A percentile compares a stretch with the other conserved stretches of the same genome.
phyloP scores from a whole-genome alignment of 169 alveolate species.

The Plasmodium inui region DNA sequence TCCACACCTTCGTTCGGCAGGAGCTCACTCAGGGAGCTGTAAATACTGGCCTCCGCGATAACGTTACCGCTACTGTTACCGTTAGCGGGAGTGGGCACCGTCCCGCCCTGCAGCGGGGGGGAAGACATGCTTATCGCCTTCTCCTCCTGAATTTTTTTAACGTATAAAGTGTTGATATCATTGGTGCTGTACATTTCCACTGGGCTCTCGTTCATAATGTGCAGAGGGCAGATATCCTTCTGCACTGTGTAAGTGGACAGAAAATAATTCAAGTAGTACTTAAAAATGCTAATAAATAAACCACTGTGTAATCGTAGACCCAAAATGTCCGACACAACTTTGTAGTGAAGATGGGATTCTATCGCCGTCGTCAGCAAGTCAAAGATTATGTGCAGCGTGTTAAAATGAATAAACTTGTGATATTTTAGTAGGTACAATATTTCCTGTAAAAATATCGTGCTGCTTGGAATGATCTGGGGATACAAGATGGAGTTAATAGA shows the following conservation, averaged over 20 bases:
- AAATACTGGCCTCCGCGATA: not conserved
- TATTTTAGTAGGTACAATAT: slow-evolving; percentile 44
- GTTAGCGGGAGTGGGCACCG: not conserved
- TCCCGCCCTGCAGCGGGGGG: not conserved
- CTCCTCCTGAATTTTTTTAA: not conserved
- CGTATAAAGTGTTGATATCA: slow-evolving; percentile 5
- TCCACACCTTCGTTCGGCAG: not conserved
- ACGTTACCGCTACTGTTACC: not conserved
- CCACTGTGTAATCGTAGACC: slow-evolving; percentile 75
- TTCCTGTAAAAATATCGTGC: slow-evolving; percentile 56
- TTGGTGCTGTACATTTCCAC: slow-evolving; percentile 40
- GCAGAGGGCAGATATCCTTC: slow-evolving; percentile 59
- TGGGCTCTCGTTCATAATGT: slow-evolving; percentile 35
- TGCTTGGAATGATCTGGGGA: slow-evolving; percentile 52
- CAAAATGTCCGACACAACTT: slow-evolving; percentile 55
- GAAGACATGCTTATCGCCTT: not conserved
- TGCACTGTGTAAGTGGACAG: slow-evolving; percentile 28
- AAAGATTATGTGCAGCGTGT: slow-evolving; percentile 51
- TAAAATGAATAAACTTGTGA: slow-evolving; percentile 41
- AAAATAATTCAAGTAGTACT: slow-evolving; percentile 57
- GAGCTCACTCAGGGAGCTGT: not conserved
- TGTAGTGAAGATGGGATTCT: slow-evolving; percentile 60
- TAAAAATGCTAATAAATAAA: slow-evolving; percentile 55
- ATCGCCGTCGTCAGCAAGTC: slow-evolving; percentile 50
- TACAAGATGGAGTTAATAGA: slow-evolving; percentile 50